Evolutionary conservation across 2,329 filamentous ascomycete genomes (phyloP).

Genomic region (Trichoderma endophyticum): DNA sequence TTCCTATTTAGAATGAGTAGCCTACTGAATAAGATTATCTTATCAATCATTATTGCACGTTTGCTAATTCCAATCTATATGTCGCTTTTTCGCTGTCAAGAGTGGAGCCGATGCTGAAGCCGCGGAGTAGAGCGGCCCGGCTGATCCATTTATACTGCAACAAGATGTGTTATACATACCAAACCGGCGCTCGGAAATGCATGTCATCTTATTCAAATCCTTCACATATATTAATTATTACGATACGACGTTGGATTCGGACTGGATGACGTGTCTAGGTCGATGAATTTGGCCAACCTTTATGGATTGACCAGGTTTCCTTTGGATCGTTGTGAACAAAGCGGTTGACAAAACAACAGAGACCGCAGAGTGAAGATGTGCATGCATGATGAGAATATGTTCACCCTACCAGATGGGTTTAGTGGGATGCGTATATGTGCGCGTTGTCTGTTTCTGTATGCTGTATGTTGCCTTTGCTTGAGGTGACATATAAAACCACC

Average conservation of each 20-base stretch:
- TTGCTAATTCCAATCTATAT: background rate
- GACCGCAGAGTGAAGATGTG: accelerated
- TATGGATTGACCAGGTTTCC: accelerated
- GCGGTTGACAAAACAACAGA: too few relatives aligned
- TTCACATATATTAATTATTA: too few relatives aligned
- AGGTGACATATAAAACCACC: too few relatives aligned
- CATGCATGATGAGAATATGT: background rate
- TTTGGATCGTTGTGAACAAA: background rate
- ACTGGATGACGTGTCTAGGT: too few relatives aligned
- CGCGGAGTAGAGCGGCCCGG: background rate
- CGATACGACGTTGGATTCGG: too few relatives aligned
- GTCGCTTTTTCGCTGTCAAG: too few relatives aligned
- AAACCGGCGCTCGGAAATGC: background rate
- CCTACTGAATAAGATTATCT: background rate
- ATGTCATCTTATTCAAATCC: background rate
- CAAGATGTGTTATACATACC: background rate
- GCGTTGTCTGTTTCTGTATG: too few relatives aligned
- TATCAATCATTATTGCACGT: background rate
- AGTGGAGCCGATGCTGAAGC: background rate
- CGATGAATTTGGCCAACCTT: background rate
- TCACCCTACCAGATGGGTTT: too few relatives aligned
- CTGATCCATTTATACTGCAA: background rate
- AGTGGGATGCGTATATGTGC: too few relatives aligned
- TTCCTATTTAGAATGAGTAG: background rate
- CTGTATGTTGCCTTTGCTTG: too few relatives aligned